These are phyloP conservation scores for Omphalea diandra DNA, from an alignment of 441 rosid species.

Conservation along the genomic window DNA sequence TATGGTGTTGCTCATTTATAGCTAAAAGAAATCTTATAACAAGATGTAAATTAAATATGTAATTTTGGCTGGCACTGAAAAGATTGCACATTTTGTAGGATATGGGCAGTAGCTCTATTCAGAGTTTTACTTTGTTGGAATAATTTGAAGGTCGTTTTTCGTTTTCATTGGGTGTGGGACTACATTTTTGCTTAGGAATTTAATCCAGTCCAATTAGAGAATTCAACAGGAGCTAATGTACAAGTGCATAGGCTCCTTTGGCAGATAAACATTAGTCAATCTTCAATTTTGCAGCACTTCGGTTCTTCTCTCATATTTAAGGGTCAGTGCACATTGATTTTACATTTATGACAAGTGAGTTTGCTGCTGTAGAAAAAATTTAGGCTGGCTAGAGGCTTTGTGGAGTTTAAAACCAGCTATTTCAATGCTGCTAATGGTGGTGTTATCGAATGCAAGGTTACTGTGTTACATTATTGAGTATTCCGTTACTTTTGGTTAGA, in stretches of 20 bases:
- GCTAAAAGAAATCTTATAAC: background rate
- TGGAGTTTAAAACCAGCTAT: slow-evolving; percentile 30
- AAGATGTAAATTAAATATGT: background rate
- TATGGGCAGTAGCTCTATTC: background rate
- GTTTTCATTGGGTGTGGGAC: no score
- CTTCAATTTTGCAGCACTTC: no score
- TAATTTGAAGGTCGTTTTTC: no score
- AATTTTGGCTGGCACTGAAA: background rate
- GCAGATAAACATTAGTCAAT: no score
- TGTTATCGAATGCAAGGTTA: slow-evolving; percentile 52
- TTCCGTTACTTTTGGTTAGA: background rate
- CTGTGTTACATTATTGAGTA: slow-evolving; percentile 34
- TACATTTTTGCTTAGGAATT: no score
- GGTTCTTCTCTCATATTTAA: no score
- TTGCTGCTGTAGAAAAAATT: slow-evolving; percentile 47
- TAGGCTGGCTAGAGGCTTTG: slow-evolving; percentile 48
- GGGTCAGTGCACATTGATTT: slow-evolving; percentile 36
- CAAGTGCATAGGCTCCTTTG: no score
- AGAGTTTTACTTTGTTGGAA: no score
- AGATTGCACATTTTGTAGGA: background rate
- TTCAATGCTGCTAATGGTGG: slow-evolving; percentile 29
- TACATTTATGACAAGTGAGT: slow-evolving; percentile 34
- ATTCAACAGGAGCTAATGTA: no score
- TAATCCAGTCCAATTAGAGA: no score
- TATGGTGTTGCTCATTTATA: background rate